A percentile compares a stretch with the other conserved stretches of the same genome.
Evolutionary conservation across 1,284 basidiomycete species (phyloP).

Genomic region (Farysia itapuensis): DNA sequence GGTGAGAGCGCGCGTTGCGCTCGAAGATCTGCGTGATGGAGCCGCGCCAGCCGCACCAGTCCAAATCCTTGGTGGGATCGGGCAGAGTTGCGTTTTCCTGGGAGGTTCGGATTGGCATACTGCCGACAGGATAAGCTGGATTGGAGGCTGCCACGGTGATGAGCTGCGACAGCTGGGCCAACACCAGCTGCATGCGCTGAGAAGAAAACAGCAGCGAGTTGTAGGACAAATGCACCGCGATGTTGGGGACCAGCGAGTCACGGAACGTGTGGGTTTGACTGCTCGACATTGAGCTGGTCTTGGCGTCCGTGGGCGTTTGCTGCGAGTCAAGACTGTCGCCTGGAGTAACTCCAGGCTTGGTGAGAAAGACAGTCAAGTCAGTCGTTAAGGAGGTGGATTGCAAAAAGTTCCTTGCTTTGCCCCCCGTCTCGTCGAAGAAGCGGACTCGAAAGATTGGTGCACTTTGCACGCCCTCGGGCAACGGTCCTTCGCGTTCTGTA

Average conservation of each 20-base stretch:
- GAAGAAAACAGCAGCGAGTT: constrained; percentile 92
- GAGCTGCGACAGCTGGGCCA: constrained; percentile 83
- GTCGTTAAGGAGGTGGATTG: constrained; percentile 71
- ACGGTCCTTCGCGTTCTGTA: constrained; percentile 30
- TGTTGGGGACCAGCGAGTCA: constrained; percentile 64
- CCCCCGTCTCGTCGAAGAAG: constrained; percentile 89
- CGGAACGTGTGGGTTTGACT: constrained; percentile 15
- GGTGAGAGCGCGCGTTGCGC: constrained; percentile 49
- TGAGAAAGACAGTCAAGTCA: constrained; percentile 78
- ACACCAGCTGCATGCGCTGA: constrained; percentile 73
- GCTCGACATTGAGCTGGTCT: constrained; percentile 4
- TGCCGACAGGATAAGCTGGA: constrained; percentile 58
- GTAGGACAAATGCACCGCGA: constrained; percentile 83
- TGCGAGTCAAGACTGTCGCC: constrained; percentile 18
- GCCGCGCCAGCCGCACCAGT: constrained; percentile 97
- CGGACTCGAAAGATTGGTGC: constrained; percentile 81
- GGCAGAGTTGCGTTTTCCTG: constrained; percentile 74
- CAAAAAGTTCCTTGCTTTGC: constrained; percentile 62
- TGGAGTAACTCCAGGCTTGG: constrained; percentile 40
- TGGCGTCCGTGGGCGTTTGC: constrained; percentile 5
- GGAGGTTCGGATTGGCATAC: constrained; percentile 62
- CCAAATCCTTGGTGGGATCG: constrained; percentile 83
- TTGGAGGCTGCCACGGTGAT: constrained; percentile 71
- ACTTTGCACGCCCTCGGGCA: constrained; percentile 34
- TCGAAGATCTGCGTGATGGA: constrained; percentile 76